Evolutionary conservation across 1,284 basidiomycete species (phyloP).

Genomic region (Tranzscheliella williamsii): DNA sequence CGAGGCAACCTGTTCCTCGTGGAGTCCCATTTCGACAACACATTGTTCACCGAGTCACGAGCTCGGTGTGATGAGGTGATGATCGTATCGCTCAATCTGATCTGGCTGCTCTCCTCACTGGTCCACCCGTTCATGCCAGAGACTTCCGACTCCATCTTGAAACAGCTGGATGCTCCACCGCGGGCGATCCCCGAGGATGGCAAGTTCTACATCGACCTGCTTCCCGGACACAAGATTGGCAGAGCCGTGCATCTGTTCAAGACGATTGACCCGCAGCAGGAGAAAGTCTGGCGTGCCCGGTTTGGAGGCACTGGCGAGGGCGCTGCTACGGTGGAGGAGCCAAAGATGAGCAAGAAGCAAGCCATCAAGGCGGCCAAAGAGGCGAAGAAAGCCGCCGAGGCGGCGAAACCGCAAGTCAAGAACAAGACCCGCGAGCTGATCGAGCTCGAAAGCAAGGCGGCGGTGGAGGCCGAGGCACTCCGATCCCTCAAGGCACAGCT

Average conservation of each 20-base stretch:
- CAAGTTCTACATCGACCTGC: slow-evolving; percentile 73
- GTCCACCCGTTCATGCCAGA: slow-evolving; percentile 96
- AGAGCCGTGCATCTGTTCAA: slow-evolving; percentile 89
- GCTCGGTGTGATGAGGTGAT: slow-evolving; percentile 86
- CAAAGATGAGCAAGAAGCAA: slow-evolving; percentile 55
- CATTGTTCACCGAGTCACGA: slow-evolving; percentile 79
- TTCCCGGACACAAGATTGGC: slow-evolving; percentile 83
- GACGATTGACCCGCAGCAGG: slow-evolving; percentile 88
- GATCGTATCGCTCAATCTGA: slow-evolving; percentile 84
- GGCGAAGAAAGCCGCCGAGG: slow-evolving; percentile 48
- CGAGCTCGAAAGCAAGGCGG: slow-evolving; percentile 41
- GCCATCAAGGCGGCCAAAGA: slow-evolving; percentile 56
- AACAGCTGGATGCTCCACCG: slow-evolving; percentile 86
- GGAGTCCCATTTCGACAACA: slow-evolving; percentile 86
- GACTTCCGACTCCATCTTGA: slow-evolving; percentile 78
- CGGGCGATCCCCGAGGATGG: slow-evolving; percentile 67
- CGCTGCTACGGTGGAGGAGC: slow-evolving; percentile 27
- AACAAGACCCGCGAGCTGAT: slow-evolving; percentile 51
- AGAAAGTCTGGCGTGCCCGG: slow-evolving; percentile 76
- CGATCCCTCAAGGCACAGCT: slow-evolving; percentile 46
- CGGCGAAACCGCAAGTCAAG: slow-evolving; percentile 35
- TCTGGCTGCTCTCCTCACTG: slow-evolving; percentile 83
- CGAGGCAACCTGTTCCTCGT: slow-evolving; percentile 95
- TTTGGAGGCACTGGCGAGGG: slow-evolving; percentile 71
- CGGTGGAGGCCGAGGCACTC: slow-evolving; percentile 44